Conservation (phyloP, 495 filamentous ascomycete genomes). For the Neurospora cerealis region DNA sequence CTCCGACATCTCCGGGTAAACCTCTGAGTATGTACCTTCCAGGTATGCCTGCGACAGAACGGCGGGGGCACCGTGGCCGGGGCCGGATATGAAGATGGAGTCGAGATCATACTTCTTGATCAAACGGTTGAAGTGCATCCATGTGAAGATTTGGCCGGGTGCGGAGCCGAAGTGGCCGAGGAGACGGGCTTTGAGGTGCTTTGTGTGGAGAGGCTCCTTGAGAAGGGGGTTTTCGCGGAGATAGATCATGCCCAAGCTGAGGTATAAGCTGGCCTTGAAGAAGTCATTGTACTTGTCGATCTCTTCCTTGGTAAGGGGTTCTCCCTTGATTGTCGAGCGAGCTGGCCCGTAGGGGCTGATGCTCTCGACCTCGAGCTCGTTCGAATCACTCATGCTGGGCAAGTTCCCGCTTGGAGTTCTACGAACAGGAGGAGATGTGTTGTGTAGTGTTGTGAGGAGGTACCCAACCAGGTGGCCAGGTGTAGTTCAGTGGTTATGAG, state of each 20-base stretch:
- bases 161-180: slow-evolving; percentile 68
- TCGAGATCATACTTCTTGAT: slow-evolving; percentile 68
- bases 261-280: slow-evolving; percentile 61
- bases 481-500: neutral
- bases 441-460: neutral
- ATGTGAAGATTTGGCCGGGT: slow-evolving; percentile 64
- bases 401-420: neutral
- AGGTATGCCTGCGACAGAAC: slow-evolving; percentile 64
- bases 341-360: slow-evolving; percentile 55
- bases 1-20: slow-evolving; percentile 57
- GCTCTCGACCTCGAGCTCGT: slow-evolving; percentile 29
- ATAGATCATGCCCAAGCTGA: slow-evolving; percentile 67
- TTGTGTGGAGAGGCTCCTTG: slow-evolving; percentile 47
- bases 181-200: slow-evolving; percentile 58
- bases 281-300: slow-evolving; percentile 55
- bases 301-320: slow-evolving; percentile 51
- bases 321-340: slow-evolving; percentile 50
- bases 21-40: slow-evolving; percentile 63
- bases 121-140: slow-evolving; percentile 67
- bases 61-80: slow-evolving; percentile 62
- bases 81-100: slow-evolving; percentile 58
- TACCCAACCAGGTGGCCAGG: neutral
- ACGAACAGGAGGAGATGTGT: neutral
- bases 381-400: slow-evolving; percentile 25
- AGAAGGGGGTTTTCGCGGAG: slow-evolving; percentile 59